Evolutionary conservation across 2,329 filamentous ascomycete genomes (phyloP), one percentile per base, ranked within the genome.

Genomic region (Cordyceps javanica): DNA sequence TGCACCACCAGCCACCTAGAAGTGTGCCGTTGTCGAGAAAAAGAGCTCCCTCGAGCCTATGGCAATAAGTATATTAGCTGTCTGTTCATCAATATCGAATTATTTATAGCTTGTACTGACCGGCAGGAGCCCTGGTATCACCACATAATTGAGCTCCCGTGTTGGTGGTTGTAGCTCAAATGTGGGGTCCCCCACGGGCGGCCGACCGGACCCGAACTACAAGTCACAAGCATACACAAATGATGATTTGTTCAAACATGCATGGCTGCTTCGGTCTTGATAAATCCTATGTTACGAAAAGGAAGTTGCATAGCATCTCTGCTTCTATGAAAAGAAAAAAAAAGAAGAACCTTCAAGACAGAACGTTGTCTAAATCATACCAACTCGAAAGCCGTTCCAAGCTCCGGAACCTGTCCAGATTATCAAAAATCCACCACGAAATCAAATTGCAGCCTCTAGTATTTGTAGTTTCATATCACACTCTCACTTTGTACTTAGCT

Each of bases 371-470:
- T 65, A 56, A 70, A 69, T 65, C 65, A 69, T 67, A 64, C 65
- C 66, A 56, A 64, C 63, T 62, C 63, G 59, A 66, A 64, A 59
- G 58, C 61, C 60, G 58, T 61, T 58, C 60, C 58, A 58, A 55
- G 46, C 65, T 65, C 70, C 64, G 70, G 72, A 69, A 58, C 72
- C 72, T 62, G 71, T 69, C 72, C 70, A 70, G 69, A 68, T 60
- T 34, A 55, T 60, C 62, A 62, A 68, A 63, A 60, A 57, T 59
- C 52, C 59, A 21, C 54, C 51, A 59, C 56, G 23, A 59, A 59
- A 59, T 52, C 48, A 59, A 59, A 59, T 59, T 30, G 53, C 58
- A 59, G 53, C 58, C 49, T 59, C 60, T 25, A 57, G 25, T 53
- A 49, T 57, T 61, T 63, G 63, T 61, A 52, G 34, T 41, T 45